Conservation (phyloP, 139 green algal genomes). For the Coelastrella sp. region DNA sequence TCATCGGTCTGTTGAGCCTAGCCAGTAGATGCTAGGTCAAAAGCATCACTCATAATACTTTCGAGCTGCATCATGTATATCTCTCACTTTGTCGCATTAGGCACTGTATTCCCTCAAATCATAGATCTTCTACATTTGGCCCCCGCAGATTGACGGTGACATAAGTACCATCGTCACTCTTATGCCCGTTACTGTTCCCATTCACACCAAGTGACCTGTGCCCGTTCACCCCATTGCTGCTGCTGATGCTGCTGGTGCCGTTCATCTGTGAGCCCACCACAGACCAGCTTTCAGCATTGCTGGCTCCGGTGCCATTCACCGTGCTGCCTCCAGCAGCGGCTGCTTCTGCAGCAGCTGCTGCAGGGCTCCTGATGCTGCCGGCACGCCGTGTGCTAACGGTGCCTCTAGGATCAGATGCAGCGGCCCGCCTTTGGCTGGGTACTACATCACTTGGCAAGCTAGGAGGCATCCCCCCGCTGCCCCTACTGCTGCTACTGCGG, state of each 20-base stretch:
- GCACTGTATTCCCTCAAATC: no score
- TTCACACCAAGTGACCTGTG: not conserved
- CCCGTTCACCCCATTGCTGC: not conserved
- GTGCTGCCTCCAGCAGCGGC: not conserved
- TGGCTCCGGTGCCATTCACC: not conserved
- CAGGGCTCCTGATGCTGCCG: not conserved
- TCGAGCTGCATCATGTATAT: no score
- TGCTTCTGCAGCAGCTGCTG: not conserved
- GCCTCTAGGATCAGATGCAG: not conserved
- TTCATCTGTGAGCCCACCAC: not conserved
- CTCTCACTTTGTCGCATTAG: no score
- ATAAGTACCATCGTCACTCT: not conserved
- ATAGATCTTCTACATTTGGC: not conserved
- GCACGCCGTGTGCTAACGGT: not conserved
- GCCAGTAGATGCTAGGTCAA: no score
- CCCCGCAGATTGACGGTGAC: not conserved
- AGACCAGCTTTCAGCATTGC: not conserved
- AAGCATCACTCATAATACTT: no score
- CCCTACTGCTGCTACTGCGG: not conserved
- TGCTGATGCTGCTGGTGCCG: not conserved
- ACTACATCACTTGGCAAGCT: not conserved
- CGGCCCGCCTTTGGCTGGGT: not conserved
- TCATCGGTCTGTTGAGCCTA: no score
- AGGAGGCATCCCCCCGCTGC: not conserved
- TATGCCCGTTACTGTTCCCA: constrained; percentile 6